Evolutionary conservation across 768 basidiomycete genomes (phyloP).

Genomic region (Auricularia sp.): DNA sequence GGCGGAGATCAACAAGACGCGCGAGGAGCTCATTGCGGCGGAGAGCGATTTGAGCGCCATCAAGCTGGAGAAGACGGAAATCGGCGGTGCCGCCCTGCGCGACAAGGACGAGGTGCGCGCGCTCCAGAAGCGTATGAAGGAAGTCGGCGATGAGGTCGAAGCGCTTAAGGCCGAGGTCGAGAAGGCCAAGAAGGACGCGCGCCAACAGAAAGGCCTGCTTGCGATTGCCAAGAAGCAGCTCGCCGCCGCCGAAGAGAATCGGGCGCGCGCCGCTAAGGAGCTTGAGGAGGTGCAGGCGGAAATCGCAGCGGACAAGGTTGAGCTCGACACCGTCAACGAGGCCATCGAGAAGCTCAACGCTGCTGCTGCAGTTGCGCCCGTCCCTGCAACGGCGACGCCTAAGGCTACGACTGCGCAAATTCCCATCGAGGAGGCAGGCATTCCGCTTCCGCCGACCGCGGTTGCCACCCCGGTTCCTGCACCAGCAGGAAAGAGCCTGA

Average conservation of each 20-base stretch:
- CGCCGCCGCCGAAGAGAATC: conserved; percentile 69
- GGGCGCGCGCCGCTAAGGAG: conserved; percentile 60
- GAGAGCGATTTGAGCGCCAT: conserved; percentile 90
- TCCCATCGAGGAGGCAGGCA: conserved; percentile 23
- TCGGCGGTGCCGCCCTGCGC: conserved; percentile 74
- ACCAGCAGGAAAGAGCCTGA: conserved; percentile 68
- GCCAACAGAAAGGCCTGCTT: conserved; percentile 91
- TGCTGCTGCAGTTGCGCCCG: conserved; percentile 13
- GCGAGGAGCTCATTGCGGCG: conserved; percentile 73
- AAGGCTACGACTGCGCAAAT: conserved; percentile 21
- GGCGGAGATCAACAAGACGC: conserved; percentile 58
- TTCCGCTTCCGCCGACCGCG: not conserved
- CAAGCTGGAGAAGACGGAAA: conserved; percentile 81
- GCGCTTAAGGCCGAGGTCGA: conserved; percentile 66
- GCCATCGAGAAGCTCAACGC: conserved; percentile 29
- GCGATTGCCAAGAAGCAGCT: conserved; percentile 95
- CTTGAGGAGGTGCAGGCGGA: conserved; percentile 56
- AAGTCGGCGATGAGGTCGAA: conserved; percentile 65
- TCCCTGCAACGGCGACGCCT: conserved; percentile 15
- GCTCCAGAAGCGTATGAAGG: conserved; percentile 75
- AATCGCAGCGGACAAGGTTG: conserved; percentile 39
- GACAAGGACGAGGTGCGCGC: conserved; percentile 93
- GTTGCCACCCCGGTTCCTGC: conserved; percentile 46
- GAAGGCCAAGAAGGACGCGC: conserved; percentile 84
- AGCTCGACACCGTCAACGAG: conserved; percentile 46